Conservation (phyloP, 1,284 basidiomycete genomes). For the Meira nashicola region DNA sequence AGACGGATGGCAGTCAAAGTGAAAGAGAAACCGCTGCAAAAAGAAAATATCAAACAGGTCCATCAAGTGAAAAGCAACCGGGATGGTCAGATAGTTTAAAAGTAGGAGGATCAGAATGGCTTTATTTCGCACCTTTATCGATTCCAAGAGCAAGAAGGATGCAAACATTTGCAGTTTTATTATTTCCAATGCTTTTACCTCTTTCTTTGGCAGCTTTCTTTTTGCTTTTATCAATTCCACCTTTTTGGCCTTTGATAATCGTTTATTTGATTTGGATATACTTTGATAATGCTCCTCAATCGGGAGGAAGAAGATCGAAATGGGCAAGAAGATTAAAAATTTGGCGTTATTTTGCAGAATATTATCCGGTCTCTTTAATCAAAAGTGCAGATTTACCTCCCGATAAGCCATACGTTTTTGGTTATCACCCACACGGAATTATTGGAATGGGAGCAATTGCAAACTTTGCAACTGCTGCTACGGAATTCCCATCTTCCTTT, state of each 20-base stretch:
- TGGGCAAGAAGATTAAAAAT: constrained; percentile 69
- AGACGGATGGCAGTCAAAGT: not conserved
- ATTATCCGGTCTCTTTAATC: constrained; percentile 68
- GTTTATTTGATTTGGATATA: constrained; percentile 78
- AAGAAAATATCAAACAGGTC: not conserved
- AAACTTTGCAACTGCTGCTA: constrained; percentile 90
- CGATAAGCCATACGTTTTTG: constrained; percentile 89
- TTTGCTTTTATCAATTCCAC: constrained; percentile 74
- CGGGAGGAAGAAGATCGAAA: constrained; percentile 70
- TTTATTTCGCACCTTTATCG: constrained; percentile 40
- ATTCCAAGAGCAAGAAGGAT: constrained; percentile 41
- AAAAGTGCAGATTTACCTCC: constrained; percentile 69
- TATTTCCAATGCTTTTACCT: constrained; percentile 77
- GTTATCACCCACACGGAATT: constrained; percentile 50
- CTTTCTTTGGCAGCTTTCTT: constrained; percentile 69
- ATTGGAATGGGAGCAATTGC: constrained; percentile 70
- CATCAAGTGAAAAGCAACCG: not conserved
- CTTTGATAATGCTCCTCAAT: constrained; percentile 69
- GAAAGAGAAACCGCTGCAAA: not conserved
- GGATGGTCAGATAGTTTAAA: constrained; percentile 6
- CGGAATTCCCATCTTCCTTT: constrained; percentile 82
- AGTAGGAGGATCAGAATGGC: constrained; percentile 3
- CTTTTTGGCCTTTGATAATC: constrained; percentile 77
- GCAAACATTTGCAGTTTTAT: constrained; percentile 62
- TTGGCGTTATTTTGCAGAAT: constrained; percentile 82